Evolutionary conservation across 495 filamentous ascomycete species (phyloP), one percentile per base, ranked within the genome.

Genomic region (Annulohypoxylon nitens): DNA sequence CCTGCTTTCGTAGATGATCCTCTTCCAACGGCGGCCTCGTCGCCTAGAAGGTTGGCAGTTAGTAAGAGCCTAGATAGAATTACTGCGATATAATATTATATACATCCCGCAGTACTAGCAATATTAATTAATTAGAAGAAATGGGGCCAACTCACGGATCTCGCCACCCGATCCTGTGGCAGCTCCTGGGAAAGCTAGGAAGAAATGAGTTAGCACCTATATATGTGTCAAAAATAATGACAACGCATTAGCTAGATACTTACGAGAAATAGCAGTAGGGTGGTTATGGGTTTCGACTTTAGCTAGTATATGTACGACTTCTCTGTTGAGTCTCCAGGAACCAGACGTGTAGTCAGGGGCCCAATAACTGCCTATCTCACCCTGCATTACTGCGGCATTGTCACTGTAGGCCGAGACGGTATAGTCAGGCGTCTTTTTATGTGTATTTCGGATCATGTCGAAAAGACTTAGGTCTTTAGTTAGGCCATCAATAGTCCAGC

Each of bases 261-360:
- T 26, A 75, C 72, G 95, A 4, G 95, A 97, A 60, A 99, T 94
- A 7, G 95, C 96, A 12, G 96, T 98, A 20, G 96, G 96, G 76
- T 99, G 96, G 79, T 98, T 98, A 82, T 99, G 96, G 0, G 96
- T 97, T 81, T 99, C 96, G 12, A 98, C 96, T 83, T 99, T 99
- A 73, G 87, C 89, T n/a, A 98, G 82, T 76, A 95, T 90, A 78
- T 98, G 93, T 9, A 98, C 90, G 26, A 86, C 82, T 82, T 99
- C 96, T 76, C 92, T 95, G n/a, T 89, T 92, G 66, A 93, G 87
- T 71, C 83, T 90, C 96, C 96, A 99, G 71, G 92, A 90, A 6
- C 94, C 92, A 2, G 93, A 95, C n/a, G 87, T 84, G 36, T 93
- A 88, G 61, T 93, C 88, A 12, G 96, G 96, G 0, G 93, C 92